Evolutionary conservation across 1,139 yeast genomes (phyloP).

Genomic region (Debaryomycetaceae sp.): DNA sequence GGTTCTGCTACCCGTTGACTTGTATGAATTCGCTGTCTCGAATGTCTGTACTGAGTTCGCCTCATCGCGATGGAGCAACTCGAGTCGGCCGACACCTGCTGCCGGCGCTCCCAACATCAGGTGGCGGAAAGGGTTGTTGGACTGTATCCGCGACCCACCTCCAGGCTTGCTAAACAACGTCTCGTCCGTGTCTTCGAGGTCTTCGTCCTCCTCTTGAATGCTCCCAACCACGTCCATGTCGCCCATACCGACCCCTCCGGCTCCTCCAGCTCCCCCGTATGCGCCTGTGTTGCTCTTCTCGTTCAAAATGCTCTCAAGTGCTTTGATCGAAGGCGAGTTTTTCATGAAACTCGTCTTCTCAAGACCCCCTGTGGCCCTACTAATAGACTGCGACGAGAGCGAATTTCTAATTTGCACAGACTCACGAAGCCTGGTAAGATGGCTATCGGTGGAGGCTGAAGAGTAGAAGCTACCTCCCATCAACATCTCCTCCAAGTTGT

Average conservation of each 20-base stretch:
- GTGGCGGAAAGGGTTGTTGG: background rate
- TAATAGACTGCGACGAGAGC: constrained; percentile 26
- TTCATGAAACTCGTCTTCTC: constrained; percentile 38
- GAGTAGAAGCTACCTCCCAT: constrained; percentile 17
- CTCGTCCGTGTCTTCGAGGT: constrained; percentile 8
- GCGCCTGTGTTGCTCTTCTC: constrained; percentile 14
- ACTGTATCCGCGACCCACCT: background rate
- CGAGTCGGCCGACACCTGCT: background rate
- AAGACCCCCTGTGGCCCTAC: constrained; percentile 11
- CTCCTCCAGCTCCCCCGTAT: background rate
- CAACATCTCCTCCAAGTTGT: constrained; percentile 14
- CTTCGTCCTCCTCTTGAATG: constrained; percentile 25
- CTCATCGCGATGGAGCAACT: constrained; percentile 10
- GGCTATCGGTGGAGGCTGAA: constrained; percentile 21
- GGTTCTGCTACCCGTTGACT: constrained; percentile 8
- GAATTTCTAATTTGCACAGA: constrained; percentile 49
- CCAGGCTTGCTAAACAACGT: background rate
- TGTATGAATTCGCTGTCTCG: constrained; percentile 24
- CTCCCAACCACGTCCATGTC: constrained; percentile 5
- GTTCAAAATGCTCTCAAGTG: constrained; percentile 46
- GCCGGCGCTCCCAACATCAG: background rate
- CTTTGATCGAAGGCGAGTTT: constrained; percentile 53
- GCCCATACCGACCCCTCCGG: background rate
- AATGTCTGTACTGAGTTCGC: constrained; percentile 26
- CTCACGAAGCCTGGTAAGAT: constrained; percentile 44